These are phyloP conservation scores for Letharia lupina DNA, from an alignment of 495 filamentous ascomycete species.

Conservation along the genomic window DNA sequence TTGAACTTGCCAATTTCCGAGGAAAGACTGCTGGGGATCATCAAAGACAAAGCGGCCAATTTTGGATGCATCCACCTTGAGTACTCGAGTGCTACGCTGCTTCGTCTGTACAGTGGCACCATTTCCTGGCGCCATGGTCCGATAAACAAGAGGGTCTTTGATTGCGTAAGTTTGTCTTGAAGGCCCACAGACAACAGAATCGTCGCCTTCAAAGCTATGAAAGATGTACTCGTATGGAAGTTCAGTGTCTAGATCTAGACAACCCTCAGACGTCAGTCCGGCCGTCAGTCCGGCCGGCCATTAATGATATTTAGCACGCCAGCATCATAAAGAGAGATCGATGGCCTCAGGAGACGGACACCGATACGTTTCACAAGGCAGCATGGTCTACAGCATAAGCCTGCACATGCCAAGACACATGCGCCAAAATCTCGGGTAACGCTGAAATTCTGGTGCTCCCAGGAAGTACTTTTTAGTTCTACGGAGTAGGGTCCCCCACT, in stretches of 20 bases:
- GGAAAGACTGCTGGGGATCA: constrained; percentile 17
- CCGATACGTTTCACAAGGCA: too few species aligned
- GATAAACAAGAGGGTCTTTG: not conserved
- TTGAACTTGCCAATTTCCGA: constrained; percentile 23
- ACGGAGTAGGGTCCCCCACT: too few species aligned
- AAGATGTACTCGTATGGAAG: not conserved
- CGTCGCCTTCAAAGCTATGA: not conserved
- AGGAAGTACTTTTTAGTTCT: too few species aligned
- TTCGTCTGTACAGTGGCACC: not conserved
- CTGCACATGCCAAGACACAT: too few species aligned
- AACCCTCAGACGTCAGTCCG: too few species aligned
- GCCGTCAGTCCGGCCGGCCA: too few species aligned
- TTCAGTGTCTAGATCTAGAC: not conserved
- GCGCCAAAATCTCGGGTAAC: too few species aligned
- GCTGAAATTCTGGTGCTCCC: too few species aligned
- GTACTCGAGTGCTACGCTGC: constrained; percentile 14
- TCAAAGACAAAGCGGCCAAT: constrained; percentile 24
- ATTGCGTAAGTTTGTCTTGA: not conserved
- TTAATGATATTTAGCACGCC: too few species aligned
- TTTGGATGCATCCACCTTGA: constrained; percentile 18
- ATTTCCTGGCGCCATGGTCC: not conserved
- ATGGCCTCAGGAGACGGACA: too few species aligned
- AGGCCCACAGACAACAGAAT: not conserved
- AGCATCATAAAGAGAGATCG: too few species aligned
- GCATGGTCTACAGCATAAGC: too few species aligned